Base-by-base conservation (phyloP, 176 grass and related monocot species). In the Phragmites australis region DNA sequence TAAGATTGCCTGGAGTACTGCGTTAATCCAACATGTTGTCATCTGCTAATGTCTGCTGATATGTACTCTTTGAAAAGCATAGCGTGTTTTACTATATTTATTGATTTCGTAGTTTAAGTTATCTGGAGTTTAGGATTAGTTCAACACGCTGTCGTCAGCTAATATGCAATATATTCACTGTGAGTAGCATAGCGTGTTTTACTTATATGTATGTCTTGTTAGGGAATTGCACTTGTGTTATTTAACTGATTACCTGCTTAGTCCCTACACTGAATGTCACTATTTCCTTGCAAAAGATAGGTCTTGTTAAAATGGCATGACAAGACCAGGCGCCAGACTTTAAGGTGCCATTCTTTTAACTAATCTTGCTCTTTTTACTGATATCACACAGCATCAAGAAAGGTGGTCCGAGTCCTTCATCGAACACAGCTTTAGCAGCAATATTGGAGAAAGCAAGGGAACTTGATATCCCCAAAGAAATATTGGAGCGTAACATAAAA, bases 401-500 rank as follows among this genome's bases (percentile, higher is more conserved):
- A 72, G 92, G 92, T 76, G 95, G 95, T 30, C 80, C 92, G 73
- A 98, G 57, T 71, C 86, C 90, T 53, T 87, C 76, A 44, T 94
- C 95, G 13, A 98, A 98, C 66, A 93, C 78, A 41, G 44, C 67
- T 86, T 92, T 98, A 89, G 86, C 92, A 66, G 90, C 86, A n/a
- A 57, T 91, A 77, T 80, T 98, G 26, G 92, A 98, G 74, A 98
- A 94, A 85, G 90, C 90, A 83, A 94, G 86, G 79, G 86, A 92
- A 37, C 92, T 94, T 76, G 95, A 94, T 62, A 76, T 98, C 22
- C 95, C 95, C 75, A 94, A 88, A 79, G 92, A 98, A 87, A 83
- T 94, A 46, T 50, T 98, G n/a, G 92, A 98, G 70, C 83, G 95
- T 47, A 98, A 98, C 81, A 98, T 98, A n/a, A 94, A 94, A 89